A percentile compares a stretch with the other conserved stretches of the same genome.
These are phyloP conservation scores for Rhytidhysteron rufulum DNA, from an alignment of 2,329 filamentous ascomycete species.

Conservation along the genomic window DNA sequence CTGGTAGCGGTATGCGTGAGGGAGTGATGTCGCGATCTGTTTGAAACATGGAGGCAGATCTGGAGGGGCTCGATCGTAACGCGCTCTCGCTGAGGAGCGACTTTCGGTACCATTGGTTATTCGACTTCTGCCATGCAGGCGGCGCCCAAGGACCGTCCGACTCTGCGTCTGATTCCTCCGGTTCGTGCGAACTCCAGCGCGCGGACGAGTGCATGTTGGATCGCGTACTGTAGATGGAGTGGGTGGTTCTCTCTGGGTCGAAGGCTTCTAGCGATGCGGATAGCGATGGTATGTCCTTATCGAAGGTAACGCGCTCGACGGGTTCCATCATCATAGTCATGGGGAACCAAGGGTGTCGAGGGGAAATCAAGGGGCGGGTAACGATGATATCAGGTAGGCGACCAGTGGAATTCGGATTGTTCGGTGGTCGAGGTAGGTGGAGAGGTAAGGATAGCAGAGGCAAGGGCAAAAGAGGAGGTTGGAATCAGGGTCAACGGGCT, in stretches of 20 bases:
- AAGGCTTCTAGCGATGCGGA: slow-evolving; percentile 37
- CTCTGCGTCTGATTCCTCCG: slow-evolving; percentile 44
- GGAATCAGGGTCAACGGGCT: slow-evolving; percentile 12
- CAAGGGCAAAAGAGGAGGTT: slow-evolving; percentile 15
- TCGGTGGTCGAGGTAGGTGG: no score
- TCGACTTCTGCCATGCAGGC: slow-evolving; percentile 59
- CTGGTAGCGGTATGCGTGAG: slow-evolving; percentile 58
- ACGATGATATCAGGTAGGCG: not conserved
- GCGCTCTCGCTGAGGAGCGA: slow-evolving; percentile 36
- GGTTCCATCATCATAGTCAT: slow-evolving; percentile 1
- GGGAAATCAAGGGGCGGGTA: not conserved
- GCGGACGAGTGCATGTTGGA: slow-evolving; percentile 58
- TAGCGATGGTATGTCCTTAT: slow-evolving; percentile 35
- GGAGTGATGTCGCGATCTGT: slow-evolving; percentile 49
- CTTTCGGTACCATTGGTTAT: slow-evolving; percentile 55
- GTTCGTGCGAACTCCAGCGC: slow-evolving; percentile 32
- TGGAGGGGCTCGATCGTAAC: slow-evolving; percentile 40
- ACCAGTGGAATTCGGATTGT: no score
- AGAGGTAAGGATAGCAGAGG: slow-evolving; percentile 5
- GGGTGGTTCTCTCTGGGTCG: slow-evolving; percentile 34
- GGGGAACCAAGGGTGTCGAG: not conserved
- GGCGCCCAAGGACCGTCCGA: slow-evolving; percentile 59
- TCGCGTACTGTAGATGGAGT: slow-evolving; percentile 46
- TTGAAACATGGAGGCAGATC: slow-evolving; percentile 55
- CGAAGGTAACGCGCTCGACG: slow-evolving; percentile 31